phyloP scores from a whole-genome alignment of 306 rosid genomes.

The Neltuma alba region DNA sequence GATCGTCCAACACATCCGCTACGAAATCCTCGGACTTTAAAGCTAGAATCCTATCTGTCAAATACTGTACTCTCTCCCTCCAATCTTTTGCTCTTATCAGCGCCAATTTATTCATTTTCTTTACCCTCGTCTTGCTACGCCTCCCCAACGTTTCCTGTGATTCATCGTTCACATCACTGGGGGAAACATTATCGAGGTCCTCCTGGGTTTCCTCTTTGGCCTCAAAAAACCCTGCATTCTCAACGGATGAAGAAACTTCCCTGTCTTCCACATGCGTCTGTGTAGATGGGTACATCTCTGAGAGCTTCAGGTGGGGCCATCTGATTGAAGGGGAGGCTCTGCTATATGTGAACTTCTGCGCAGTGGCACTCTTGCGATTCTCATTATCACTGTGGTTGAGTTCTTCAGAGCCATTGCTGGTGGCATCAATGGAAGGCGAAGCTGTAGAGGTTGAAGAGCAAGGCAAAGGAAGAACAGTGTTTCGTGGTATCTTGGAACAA shows the following conservation, averaged over 20 bases:
- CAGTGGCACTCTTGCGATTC: neutral
- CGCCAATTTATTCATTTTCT: conserved; percentile 81
- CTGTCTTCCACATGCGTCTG: conserved; percentile 42
- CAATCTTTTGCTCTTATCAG: conserved; percentile 79
- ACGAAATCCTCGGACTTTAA: conserved; percentile 76
- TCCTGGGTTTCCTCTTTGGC: conserved; percentile 34
- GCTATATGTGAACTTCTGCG: conserved; percentile 60
- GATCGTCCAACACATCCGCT: conserved; percentile 77
- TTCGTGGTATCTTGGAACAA: conserved; percentile 40
- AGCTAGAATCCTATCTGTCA: conserved; percentile 71
- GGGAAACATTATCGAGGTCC: conserved; percentile 13
- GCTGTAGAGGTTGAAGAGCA: conserved; percentile 41
- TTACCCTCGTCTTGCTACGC: conserved; percentile 61
- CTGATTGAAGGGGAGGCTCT: conserved; percentile 93
- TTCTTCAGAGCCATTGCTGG: conserved; percentile 29
- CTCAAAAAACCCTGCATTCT: conserved; percentile 34
- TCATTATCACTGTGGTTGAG: conserved; percentile 2
- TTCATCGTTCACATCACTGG: conserved; percentile 47
- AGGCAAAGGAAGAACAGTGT: conserved; percentile 26
- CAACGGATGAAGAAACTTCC: conserved; percentile 20
- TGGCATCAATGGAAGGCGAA: conserved; percentile 20
- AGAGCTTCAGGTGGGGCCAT: conserved; percentile 74
- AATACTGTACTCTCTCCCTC: conserved; percentile 83
- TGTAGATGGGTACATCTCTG: conserved; percentile 52
- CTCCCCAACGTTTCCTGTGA: conserved; percentile 52